Base-by-base conservation (phyloP, 768 basidiomycete genomes). In the Boletus huronensis region DNA sequence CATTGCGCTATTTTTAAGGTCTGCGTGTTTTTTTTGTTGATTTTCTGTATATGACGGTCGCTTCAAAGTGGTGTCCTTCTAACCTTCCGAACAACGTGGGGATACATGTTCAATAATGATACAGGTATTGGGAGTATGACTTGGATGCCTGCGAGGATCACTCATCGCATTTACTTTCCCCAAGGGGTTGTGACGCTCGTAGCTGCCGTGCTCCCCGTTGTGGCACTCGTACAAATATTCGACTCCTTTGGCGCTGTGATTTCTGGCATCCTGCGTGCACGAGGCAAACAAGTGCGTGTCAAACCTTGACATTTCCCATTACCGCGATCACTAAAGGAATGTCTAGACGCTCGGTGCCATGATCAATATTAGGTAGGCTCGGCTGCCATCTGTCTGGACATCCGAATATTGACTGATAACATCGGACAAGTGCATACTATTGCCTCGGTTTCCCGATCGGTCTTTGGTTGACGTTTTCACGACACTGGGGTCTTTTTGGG, bases 381-480 rank as follows among this genome's bases (percentile, higher is more conserved):
- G 6, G 6, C 10, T 11, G 28, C n/a, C 9, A 4, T 14, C 41
- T 16, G 3, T 29, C 34, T 16, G n/a, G 21, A 32, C 11, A 4
- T 28, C 17, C 6, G 10, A 25, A 21, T 28, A 6, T 23, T 26
- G 36, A 52, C 48, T 2, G 34, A 47, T 28, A 14, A 26, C 23
- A 40, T n/a, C 17, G 19, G 28, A 10, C 41, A 41, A 63, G 83
- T 51, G 84, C 85, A 1, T 93, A 93, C 70, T 93, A 94, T 64
- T 74, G 88, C 52, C 73, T 93, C 52, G 90, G 90, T 31, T 84
- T 93, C 52, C 93, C 93, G 0, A 75, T 91, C 50, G 93, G 91
- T 2, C 71, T 93, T 34, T 90, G 80, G 74, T 80, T 95, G 9
- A 79, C 88, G 1, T 93, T 94, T 74, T 73, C 75, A 54, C 70